Base-by-base conservation (phyloP, 1,284 basidiomycete species). In the Stereum hirsutum region DNA sequence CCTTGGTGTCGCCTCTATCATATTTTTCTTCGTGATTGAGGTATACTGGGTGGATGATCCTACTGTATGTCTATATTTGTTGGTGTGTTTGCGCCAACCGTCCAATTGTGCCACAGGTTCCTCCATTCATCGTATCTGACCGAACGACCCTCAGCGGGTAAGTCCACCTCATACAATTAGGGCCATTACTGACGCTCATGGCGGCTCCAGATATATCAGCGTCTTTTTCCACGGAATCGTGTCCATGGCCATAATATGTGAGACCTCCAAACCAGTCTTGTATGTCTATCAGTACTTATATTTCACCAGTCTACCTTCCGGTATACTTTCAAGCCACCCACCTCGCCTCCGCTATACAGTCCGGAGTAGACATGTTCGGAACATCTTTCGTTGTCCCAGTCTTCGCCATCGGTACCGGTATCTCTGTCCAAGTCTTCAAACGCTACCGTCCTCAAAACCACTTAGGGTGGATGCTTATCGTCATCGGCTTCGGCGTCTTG, bases 221-320 rank as follows among this genome's bases (percentile, higher is more conserved):
- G 59, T 59, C 3, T 60, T 62, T 50, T 43, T 64, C 35, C 60
- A 62, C 42, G 57, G 56, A 2, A 42, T 62, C 27, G 45, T 58
- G 11, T 40, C 50, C 3, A 56, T 55, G 37, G 50, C 32, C 20
- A 17, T 41, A 5, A 39, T 44, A 15, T 44, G 41, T 51, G 27
- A 36, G 47, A 37, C 7, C 19, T 11, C 21, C 4, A n/a, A n/a
- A n/a, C n/a, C n/a, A n/a, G n/a, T n/a, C n/a, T n/a, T n/a, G n/a
- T n/a, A n/a, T n/a, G n/a, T n/a, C n/a, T n/a, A n/a, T n/a, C n/a
- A n/a, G n/a, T n/a, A n/a, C n/a, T n/a, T n/a, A n/a, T n/a, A n/a
- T n/a, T n/a, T n/a, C n/a, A n/a, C n/a, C 31, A 56, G 54, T 48
- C 40, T 52, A 47, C 35, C 47, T 47, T 4, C 51, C 51, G 3